A percentile compares a stretch with the other conserved stretches of the same genome.
phyloP scores from a whole-genome alignment of 257 asterid genomes.

The Solanum pennellii region DNA sequence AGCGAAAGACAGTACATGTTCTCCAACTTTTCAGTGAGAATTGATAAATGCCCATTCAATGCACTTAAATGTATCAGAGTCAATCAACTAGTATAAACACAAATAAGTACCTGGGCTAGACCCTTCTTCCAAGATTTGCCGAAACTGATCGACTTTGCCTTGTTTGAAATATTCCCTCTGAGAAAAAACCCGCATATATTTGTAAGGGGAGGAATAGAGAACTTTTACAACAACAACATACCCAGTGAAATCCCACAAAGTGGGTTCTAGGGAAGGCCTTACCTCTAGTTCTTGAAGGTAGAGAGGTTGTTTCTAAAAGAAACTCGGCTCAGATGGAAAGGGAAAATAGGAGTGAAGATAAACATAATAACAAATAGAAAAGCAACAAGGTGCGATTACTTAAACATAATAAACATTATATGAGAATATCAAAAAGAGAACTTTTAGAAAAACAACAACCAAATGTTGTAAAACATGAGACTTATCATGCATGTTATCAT shows the following conservation, averaged over 20 bases:
- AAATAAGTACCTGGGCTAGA: slow-evolving; percentile 75
- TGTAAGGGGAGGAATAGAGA: background rate
- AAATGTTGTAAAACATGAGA: background rate
- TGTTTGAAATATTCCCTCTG: slow-evolving; percentile 99
- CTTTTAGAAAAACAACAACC: background rate
- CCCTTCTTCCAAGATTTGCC: slow-evolving; percentile 95
- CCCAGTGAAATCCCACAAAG: background rate
- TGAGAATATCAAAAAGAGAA: background rate
- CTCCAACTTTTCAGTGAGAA: background rate
- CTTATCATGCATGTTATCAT: background rate
- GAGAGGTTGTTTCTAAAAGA: background rate
- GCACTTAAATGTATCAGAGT: background rate
- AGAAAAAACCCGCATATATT: slow-evolving; percentile 9
- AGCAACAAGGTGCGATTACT: background rate
- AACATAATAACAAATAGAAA: background rate
- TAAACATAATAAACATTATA: background rate
- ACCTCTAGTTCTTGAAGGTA: background rate
- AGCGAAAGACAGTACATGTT: background rate
- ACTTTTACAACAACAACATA: background rate
- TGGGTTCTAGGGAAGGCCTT: background rate
- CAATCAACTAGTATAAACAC: background rate
- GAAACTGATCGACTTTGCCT: slow-evolving; percentile 84
- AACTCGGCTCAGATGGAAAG: background rate
- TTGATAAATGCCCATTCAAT: background rate
- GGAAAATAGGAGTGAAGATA: background rate